Base-by-base conservation (phyloP, 257 asterid species). In the Solanum peruvianum region DNA sequence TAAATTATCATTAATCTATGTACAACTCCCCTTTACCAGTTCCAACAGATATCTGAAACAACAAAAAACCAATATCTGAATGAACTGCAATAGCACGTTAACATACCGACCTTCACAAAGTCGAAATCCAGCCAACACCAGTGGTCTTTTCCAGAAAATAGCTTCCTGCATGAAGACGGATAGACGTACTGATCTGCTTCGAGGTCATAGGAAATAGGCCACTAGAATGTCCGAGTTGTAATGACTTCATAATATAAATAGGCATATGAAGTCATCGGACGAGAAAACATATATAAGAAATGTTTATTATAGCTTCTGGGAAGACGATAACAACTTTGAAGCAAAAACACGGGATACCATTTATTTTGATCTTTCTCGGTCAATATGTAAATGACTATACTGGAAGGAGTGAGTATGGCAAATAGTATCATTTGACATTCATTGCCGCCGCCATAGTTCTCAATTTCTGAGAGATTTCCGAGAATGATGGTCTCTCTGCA, bases 361-460 rank as follows among this genome's bases (percentile, higher is more conserved):
- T 78, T 69, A 90, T 87, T 88, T 88, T 89, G 29, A 86, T 88
- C 83, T 66, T 66, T 85, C 84, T 66, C 86, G 70, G 69, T 35
- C 72, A 62, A 69, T 37, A 64, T 80, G 83, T 35, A 56, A 73
- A 86, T 23, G 12, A 47, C 9, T 18, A 67, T 70, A 21, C 66
- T 69, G 49, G 88, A 85, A 58, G 83, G 70, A 44, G 73, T 37
- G 86, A 47, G 78, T 87, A 69, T 49, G 66, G 70, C 13, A 6
- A 67, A 70, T 62, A 67, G 88, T 78, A 64, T 93, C 92, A 97
- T 91, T 95, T 97, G 92, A 95, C 90, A 89, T 97, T 97, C 98
- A 97, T 94, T 23, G 99, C 95, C 7, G 99, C 99, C 1, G 99
- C 97, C 99, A 97, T 96, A 89, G 90, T 92, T 92, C 99, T 94